Conservation (phyloP, 208 protist genomes). For the Leishmania gerbilli region DNA sequence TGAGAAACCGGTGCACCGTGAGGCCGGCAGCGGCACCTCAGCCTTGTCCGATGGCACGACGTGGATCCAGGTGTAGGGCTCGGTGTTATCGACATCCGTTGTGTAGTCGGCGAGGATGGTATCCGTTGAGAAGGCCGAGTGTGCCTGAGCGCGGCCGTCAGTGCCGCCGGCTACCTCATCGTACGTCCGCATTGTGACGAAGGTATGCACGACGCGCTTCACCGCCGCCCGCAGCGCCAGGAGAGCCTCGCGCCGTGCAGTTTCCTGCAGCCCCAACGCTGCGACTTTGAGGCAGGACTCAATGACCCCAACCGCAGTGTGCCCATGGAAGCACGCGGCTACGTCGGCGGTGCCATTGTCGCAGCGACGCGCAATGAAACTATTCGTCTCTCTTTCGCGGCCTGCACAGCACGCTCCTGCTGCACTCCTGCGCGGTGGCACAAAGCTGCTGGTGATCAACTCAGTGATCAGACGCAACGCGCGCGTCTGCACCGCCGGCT, state of each 20-base stretch:
- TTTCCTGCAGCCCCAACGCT: conserved; percentile 39
- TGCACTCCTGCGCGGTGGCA: neutral
- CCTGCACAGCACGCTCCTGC: neutral
- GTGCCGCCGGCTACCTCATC: conserved; percentile 1
- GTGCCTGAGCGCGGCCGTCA: conserved; percentile 1
- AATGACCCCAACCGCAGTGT: conserved; percentile 45
- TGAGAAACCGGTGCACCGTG: neutral
- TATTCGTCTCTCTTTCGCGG: neutral
- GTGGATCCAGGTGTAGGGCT: conserved; percentile 47
- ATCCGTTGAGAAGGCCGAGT: conserved; percentile 46
- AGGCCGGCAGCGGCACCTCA: neutral
- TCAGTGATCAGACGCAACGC: conserved; percentile 44
- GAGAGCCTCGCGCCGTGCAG: conserved; percentile 24
- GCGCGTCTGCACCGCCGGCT: conserved; percentile 41
- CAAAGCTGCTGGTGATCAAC: conserved; percentile 20
- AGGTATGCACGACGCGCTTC: conserved; percentile 18
- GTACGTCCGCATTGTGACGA: conserved; percentile 21
- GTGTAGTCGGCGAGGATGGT: conserved; percentile 66
- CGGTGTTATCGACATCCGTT: conserved; percentile 63
- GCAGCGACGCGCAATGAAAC: neutral
- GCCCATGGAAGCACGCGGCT: conserved; percentile 31
- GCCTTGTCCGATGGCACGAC: conserved; percentile 22
- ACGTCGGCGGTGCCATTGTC: neutral
- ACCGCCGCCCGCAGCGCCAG: conserved; percentile 21
- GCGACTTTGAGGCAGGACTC: conserved; percentile 49